Evolutionary conservation across 176 grass and related monocot genomes (phyloP).

Genomic region (Oryza meyeriana): DNA sequence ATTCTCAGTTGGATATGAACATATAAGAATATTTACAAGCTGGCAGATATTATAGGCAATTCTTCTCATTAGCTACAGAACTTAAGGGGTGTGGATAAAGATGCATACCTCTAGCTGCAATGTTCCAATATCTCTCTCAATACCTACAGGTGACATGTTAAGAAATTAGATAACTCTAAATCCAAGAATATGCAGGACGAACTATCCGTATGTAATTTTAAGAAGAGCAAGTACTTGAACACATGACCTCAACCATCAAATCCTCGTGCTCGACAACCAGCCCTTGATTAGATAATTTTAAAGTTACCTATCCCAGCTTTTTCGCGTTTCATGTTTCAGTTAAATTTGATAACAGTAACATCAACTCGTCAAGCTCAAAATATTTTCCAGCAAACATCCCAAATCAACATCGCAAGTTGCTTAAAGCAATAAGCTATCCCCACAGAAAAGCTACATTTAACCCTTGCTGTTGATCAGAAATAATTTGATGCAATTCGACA

Average conservation of each 20-base stretch:
- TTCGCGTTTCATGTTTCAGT: not conserved
- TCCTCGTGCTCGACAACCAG: not conserved
- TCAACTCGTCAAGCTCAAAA: not conserved
- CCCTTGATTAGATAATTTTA: not conserved
- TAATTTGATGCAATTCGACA: constrained; percentile 1
- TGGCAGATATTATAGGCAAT: not conserved
- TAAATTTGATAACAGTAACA: not conserved
- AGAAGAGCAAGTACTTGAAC: not conserved
- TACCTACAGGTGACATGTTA: constrained; percentile 44
- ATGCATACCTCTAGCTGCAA: constrained; percentile 77
- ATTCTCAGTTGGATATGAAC: constrained; percentile 12
- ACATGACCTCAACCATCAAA: not conserved
- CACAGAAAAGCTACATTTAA: constrained; percentile 3
- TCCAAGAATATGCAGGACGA: not conserved
- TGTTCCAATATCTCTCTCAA: constrained; percentile 78
- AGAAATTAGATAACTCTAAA: not conserved
- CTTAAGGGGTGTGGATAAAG: not conserved
- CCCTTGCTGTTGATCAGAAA: not conserved
- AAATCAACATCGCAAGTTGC: not conserved
- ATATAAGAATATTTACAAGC: constrained; percentile 5
- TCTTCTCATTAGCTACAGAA: not conserved
- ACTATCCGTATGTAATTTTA: not conserved
- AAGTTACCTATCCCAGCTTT: not conserved
- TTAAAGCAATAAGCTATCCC: not conserved
- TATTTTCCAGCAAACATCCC: constrained; percentile 1